Percentiles rank a stretch among this genome's conserved stretches.
Evolutionary conservation across 352 stramenopile genomes (phyloP).

Genomic region (Elongisporangium undulatum): DNA sequence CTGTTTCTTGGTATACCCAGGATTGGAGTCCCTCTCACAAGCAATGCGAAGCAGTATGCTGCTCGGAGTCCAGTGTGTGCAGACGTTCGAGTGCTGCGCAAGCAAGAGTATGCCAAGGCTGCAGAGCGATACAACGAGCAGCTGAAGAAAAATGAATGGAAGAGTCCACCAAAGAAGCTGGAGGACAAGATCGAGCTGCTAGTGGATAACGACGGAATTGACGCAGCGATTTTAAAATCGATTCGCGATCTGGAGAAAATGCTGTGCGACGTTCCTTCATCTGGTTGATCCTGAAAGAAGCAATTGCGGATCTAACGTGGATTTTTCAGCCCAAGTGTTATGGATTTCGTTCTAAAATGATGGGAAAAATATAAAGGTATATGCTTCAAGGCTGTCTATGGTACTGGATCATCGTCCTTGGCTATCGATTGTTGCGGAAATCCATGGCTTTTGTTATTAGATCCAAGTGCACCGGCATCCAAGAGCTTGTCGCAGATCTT

Average conservation of each 20-base stretch:
- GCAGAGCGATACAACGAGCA: slow-evolving; percentile 33
- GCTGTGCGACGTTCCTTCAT: background rate
- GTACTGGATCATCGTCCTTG: too few relatives aligned
- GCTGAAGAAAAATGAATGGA: slow-evolving; percentile 6
- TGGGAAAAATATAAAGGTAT: too few relatives aligned
- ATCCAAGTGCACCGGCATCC: background rate
- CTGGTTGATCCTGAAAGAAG: background rate
- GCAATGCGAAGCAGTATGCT: slow-evolving; percentile 35
- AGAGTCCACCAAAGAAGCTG: background rate
- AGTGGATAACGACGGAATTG: slow-evolving; percentile 7
- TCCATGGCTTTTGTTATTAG: too few relatives aligned
- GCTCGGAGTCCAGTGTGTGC: slow-evolving; percentile 28
- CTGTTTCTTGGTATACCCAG: slow-evolving; percentile 34
- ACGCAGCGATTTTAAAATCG: slow-evolving; percentile 17
- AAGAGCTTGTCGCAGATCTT: background rate
- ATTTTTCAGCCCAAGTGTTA: background rate
- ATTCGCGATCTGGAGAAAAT: slow-evolving; percentile 12
- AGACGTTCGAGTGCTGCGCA: slow-evolving; percentile 41
- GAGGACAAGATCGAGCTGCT: slow-evolving; percentile 1
- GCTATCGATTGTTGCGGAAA: too few relatives aligned
- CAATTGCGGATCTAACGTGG: background rate
- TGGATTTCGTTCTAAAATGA: too few relatives aligned
- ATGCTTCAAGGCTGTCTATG: too few relatives aligned
- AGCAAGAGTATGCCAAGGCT: slow-evolving; percentile 37
- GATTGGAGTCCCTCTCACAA: slow-evolving; percentile 39